A percentile compares a stretch with the other conserved stretches of the same genome.
phyloP scores from a whole-genome alignment of 768 basidiomycete genomes.

The Pleurotus djamor region DNA sequence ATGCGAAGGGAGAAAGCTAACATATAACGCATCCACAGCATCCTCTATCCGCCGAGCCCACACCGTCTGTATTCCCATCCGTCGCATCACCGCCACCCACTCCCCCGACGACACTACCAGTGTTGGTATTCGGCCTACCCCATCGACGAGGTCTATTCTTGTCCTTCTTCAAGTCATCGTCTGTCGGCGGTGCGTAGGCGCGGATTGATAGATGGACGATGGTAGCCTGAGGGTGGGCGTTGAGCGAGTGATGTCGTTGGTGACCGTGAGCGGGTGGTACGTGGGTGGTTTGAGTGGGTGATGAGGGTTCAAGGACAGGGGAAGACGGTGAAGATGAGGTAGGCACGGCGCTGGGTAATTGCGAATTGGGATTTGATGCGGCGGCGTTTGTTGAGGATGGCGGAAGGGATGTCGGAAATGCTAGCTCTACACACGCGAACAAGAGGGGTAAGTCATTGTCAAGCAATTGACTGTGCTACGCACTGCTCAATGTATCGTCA shows the following conservation, averaged over 20 bases:
- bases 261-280: conserved; percentile 30
- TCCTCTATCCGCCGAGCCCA: not conserved
- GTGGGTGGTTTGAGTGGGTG: conserved; percentile 22
- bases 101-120: not conserved
- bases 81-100: not conserved
- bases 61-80: not conserved
- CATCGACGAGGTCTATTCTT: conserved; percentile 30
- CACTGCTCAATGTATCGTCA: conserved; percentile 72
- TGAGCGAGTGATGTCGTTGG: conserved; percentile 5
- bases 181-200: conserved; percentile 47
- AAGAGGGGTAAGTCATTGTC: not conserved
- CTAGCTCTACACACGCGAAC: not conserved
- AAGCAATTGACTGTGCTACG: conserved; percentile 20
- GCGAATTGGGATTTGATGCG: not conserved
- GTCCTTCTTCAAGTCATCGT: conserved; percentile 55
- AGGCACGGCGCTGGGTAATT: not conserved
- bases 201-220: conserved; percentile 79
- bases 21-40: conserved; percentile 13
- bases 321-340: conserved; percentile 1
- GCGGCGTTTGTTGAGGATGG: conserved; percentile 7
- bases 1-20: not conserved
- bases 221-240: conserved; percentile 41
- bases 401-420: conserved; percentile 8
- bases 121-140: not conserved
- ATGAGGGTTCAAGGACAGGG: conserved; percentile 3